These are phyloP conservation scores for Blepharisma japonicum DNA, from an alignment of 73 alveolate genomes.

Conservation along the genomic window DNA sequence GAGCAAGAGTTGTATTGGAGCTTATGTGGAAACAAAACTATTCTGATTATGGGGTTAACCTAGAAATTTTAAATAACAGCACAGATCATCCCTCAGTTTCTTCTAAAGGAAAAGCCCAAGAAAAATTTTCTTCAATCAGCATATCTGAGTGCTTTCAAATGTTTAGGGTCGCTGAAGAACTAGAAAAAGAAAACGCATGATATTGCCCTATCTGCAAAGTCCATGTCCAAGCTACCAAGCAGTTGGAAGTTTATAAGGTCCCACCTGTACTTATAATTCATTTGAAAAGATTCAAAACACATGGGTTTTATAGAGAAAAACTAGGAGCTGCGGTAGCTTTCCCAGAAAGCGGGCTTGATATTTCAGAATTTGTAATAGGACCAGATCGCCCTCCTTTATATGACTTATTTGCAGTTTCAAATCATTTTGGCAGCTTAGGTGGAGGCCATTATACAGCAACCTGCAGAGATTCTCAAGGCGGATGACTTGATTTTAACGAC, in stretches of 20 bases:
- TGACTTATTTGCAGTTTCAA: slow-evolving; percentile 91
- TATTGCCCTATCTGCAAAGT: slow-evolving; percentile 65
- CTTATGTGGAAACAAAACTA: background rate
- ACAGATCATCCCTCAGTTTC: slow-evolving; percentile 16
- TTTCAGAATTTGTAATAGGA: slow-evolving; percentile 65
- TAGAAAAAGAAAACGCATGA: slow-evolving; percentile 87
- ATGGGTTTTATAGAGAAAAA: slow-evolving; percentile 60
- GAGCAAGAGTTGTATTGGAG: slow-evolving; percentile 16
- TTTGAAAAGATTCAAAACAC: slow-evolving; percentile 73
- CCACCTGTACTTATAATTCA: slow-evolving; percentile 76
- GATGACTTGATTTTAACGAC: slow-evolving; percentile 92
- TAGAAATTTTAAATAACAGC: background rate
- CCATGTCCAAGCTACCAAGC: slow-evolving; percentile 73
- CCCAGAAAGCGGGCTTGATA: slow-evolving; percentile 61
- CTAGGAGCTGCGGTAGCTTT: slow-evolving; percentile 59
- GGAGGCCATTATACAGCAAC: slow-evolving; percentile 99
- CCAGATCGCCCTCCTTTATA: slow-evolving; percentile 50
- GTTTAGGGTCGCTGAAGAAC: slow-evolving; percentile 89
- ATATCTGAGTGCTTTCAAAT: slow-evolving; percentile 88
- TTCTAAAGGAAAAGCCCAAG: slow-evolving; percentile 34
- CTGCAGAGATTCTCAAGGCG: background rate
- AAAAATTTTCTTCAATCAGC: too few relatives aligned
- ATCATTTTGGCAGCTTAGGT: slow-evolving; percentile 93
- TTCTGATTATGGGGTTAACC: background rate
- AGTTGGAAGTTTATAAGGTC: slow-evolving; percentile 78